Conservation (phyloP, 495 filamentous ascomycete genomes). For the Mycothermus thermophilus region DNA sequence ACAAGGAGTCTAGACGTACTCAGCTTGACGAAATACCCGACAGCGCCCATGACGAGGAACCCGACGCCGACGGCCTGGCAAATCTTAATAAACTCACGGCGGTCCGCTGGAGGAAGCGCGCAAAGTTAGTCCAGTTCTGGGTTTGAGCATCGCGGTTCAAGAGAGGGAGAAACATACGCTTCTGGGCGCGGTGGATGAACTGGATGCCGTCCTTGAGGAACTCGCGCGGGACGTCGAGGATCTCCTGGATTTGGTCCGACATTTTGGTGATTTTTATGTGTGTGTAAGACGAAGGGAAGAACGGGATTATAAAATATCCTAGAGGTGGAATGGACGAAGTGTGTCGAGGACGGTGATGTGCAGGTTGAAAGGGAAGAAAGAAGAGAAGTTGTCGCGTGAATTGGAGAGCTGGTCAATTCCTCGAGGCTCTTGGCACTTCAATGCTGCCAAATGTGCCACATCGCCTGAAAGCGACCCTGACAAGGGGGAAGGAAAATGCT, state of each 20-base stretch:
- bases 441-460: slow-evolving; percentile 11
- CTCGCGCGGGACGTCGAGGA: slow-evolving; percentile 68
- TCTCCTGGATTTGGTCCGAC: slow-evolving; percentile 67
- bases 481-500: neutral
- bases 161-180: slow-evolving; percentile 54
- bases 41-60: slow-evolving; percentile 31
- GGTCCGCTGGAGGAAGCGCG: slow-evolving; percentile 55
- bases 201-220: slow-evolving; percentile 69
- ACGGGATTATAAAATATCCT: neutral
- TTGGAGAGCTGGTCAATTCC: slow-evolving; percentile 10
- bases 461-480: slow-evolving; percentile 13
- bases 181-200: slow-evolving; percentile 74
- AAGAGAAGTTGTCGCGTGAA: slow-evolving; percentile 7
- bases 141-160: too few relatives aligned
- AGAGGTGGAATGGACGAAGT: neutral
- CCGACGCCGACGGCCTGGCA: slow-evolving; percentile 82
- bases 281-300: neutral
- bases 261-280: slow-evolving; percentile 25
- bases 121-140: too few relatives aligned
- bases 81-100: slow-evolving; percentile 85
- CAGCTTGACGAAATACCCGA: slow-evolving; percentile 90
- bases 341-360: neutral
- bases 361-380: slow-evolving; percentile 3
- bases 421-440: neutral
- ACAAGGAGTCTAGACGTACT: slow-evolving; percentile 38